A percentile compares a stretch with the other conserved stretches of the same genome.
Conservation (phyloP, 164 flowering plant species). For the Vitis labrusca region DNA sequence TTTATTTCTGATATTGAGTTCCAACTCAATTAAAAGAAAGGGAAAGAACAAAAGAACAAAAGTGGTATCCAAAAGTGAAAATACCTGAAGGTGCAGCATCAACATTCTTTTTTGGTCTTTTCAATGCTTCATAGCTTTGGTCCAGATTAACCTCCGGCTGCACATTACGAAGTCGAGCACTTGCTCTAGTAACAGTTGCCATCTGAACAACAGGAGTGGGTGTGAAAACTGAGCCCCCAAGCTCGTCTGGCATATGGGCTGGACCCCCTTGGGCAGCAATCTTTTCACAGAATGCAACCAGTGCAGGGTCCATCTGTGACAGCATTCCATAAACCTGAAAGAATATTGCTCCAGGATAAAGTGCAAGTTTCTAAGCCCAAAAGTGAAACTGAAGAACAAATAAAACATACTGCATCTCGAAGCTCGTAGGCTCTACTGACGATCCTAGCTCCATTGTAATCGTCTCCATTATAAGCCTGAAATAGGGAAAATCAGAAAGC, state of each 20-base stretch:
- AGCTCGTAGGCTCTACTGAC: conserved; percentile 96
- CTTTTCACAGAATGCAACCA: conserved; percentile 86
- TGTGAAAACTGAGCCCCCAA: conserved; percentile 41
- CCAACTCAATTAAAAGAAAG: too few species aligned
- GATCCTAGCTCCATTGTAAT: conserved; percentile 93
- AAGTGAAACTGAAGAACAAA: neutral
- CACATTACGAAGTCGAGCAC: conserved; percentile 95
- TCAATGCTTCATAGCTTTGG: conserved; percentile 78
- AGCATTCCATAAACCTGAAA: conserved; percentile 93
- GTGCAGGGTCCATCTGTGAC: conserved; percentile 94
- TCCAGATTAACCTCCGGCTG: conserved; percentile 87
- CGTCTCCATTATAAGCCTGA: conserved; percentile 94
- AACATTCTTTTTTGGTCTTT: conserved; percentile 59
- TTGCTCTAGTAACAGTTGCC: conserved; percentile 66
- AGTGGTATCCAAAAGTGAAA: neutral
- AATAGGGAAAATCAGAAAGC: neutral
- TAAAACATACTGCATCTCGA: conserved; percentile 78
- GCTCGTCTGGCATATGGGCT: conserved; percentile 56
- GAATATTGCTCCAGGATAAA: conserved; percentile 5
- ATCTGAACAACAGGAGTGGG: conserved; percentile 72
- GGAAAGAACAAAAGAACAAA: neutral
- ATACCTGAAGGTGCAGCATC: conserved; percentile 69
- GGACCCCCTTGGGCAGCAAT: conserved; percentile 98
- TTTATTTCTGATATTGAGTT: too few species aligned
- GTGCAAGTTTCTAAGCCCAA: neutral